Evolutionary conservation across 352 stramenopile species (phyloP), one percentile per base, ranked within the genome.

Genomic region (Globisporangium mamillatum): DNA sequence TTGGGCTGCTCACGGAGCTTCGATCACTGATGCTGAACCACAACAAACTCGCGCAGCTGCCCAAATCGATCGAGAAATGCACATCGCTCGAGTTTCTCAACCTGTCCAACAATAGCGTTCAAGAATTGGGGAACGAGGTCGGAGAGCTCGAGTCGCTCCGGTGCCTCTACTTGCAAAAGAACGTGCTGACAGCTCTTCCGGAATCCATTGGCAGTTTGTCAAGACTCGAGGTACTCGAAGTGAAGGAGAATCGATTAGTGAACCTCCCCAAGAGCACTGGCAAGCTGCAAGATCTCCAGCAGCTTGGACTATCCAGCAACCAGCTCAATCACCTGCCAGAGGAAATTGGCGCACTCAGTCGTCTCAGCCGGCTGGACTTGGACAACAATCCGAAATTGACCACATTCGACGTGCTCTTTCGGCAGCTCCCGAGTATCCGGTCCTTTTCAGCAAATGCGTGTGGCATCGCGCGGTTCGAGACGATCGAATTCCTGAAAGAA

Each of bases 1-100:
- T 92, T 12, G 82, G 84, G 0, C 66, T 92, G 29, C 69, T 90
- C 14, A 67, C 60, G 3, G 60, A 64, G 2, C 68, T 93, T 2
- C 25, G 77, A 34, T 70, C 77, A 20, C 73, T 93, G 1, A 70
- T 81, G 41, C 67, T 93, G 27, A 75, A 68, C 20, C 74, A 92
- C 71, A 93, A 93, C 73, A 60, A 60, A 7, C 76, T 93, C 9
- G 53, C 68, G 0, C 41, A 72, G 50, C 69, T 77, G 3, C 82
- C 82, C 0, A 79, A 73, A 32, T 91, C 80, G 16, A 80, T 91
- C 27, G 77, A 81, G 4, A 79, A 80, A 25, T 91, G 82, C 46
- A 20, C 41, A 0, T 41, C 72, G n/a, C 73, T 92, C n/a, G 56
- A 64, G 9, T 46, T 75, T 7, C 60, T 91, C 20, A 75, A 91